Percentiles rank a stretch among this genome's conserved stretches.
phyloP scores from a whole-genome alignment of 371 early-diverging fungal species.

The Rhizomucor miehei region DNA sequence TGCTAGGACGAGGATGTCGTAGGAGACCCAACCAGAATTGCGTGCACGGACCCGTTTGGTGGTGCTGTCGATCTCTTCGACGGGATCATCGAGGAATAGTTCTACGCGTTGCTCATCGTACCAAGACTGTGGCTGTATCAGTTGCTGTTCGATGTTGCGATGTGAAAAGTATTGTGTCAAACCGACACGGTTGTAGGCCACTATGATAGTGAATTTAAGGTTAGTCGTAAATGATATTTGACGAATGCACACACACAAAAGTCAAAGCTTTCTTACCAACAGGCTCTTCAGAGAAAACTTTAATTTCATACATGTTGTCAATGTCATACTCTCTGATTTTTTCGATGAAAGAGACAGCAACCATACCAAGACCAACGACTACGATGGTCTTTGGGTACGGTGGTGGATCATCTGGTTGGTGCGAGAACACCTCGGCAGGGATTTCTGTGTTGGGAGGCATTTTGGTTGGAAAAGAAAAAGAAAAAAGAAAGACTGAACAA shows the following conservation, averaged over 20 bases:
- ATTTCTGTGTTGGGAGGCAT: conserved; percentile 21
- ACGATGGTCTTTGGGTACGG: conserved; percentile 30
- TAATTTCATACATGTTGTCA: conserved; percentile 35
- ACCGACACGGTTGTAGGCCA: conserved; percentile 61
- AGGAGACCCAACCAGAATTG: conserved; percentile 25
- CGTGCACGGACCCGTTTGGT: conserved; percentile 33
- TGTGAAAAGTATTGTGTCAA: conserved; percentile 65
- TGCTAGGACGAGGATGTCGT: conserved; percentile 61
- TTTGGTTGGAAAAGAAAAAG: not conserved
- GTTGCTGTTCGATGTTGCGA: conserved; percentile 39
- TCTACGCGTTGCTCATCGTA: conserved; percentile 46
- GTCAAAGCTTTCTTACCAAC: conserved; percentile 21
- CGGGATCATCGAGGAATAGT: conserved; percentile 38
- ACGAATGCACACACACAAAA: not conserved
- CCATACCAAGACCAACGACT: conserved; percentile 67
- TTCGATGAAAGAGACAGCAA: conserved; percentile 63
- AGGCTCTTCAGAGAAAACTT: conserved; percentile 59
- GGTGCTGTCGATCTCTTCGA: conserved; percentile 38
- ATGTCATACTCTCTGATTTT: conserved; percentile 52
- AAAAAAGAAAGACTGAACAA: not conserved
- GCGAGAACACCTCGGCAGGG: conserved; percentile 1
- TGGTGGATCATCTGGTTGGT: not conserved
- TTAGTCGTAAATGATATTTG: too few species aligned
- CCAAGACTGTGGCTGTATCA: conserved; percentile 51
- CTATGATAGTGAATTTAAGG: conserved; percentile 20